phyloP scores from a whole-genome alignment of 169 alveolate genomes.

The Plasmodium coatneyi region DNA sequence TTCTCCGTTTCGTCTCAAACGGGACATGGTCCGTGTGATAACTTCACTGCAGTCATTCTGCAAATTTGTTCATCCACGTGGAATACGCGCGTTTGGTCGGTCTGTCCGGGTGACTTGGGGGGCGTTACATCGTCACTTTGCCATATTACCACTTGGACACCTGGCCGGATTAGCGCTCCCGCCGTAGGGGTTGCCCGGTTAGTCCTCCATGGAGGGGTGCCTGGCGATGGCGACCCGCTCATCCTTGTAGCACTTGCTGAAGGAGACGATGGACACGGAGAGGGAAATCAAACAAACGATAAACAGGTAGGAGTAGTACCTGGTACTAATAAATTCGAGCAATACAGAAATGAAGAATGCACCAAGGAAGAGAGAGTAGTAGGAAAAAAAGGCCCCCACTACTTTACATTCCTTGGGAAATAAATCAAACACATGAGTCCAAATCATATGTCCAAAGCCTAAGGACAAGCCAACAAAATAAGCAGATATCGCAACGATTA shows the following conservation, averaged over 20 bases:
- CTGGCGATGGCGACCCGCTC: background rate
- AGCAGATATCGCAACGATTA: background rate
- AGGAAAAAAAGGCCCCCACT: conserved; percentile 35
- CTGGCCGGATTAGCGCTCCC: background rate
- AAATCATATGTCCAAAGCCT: conserved; percentile 68
- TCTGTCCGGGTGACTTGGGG: background rate
- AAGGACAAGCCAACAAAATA: conserved; percentile 36
- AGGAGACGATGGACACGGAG: conserved; percentile 1
- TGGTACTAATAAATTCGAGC: background rate
- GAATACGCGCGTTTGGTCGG: background rate
- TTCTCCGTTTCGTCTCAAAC: background rate
- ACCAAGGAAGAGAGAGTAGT: conserved; percentile 35
- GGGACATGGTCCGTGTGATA: background rate
- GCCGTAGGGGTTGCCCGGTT: background rate
- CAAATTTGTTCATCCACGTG: background rate
- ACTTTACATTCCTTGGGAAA: conserved; percentile 58
- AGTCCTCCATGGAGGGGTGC: background rate
- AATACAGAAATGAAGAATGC: conserved; percentile 23
- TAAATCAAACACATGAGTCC: conserved; percentile 40
- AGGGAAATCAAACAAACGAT: conserved; percentile 10
- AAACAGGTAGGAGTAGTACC: conserved; percentile 21
- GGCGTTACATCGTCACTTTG: background rate
- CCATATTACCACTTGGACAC: background rate
- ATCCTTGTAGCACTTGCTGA: background rate
- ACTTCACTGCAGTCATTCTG: background rate